phyloP scores from a whole-genome alignment of 169 alveolate species.

The Babesia bovis region DNA sequence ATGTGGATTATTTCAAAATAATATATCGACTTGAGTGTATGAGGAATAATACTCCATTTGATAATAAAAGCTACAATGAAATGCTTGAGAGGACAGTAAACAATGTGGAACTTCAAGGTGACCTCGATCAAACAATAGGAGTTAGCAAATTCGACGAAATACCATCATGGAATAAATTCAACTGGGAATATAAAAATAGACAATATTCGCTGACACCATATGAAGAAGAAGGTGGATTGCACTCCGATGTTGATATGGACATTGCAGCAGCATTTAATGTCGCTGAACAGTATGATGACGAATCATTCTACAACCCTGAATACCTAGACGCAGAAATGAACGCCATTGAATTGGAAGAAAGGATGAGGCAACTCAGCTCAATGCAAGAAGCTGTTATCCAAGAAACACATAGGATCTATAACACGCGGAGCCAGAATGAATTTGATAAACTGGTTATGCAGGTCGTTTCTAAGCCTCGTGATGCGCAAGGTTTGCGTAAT shows the following conservation, averaged over 20 bases:
- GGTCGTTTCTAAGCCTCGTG: constrained; percentile 18
- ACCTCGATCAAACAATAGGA: constrained; percentile 21
- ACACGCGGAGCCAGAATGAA: constrained; percentile 40
- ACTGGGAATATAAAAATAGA: constrained; percentile 46
- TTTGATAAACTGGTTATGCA: constrained; percentile 37
- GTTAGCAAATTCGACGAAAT: constrained; percentile 31
- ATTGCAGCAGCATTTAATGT: background rate
- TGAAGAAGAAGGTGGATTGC: constrained; percentile 21
- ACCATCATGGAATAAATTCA: constrained; percentile 25
- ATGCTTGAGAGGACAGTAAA: constrained; percentile 39
- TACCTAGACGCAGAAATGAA: constrained; percentile 6
- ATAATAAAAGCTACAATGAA: constrained; percentile 31
- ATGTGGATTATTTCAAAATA: constrained; percentile 61
- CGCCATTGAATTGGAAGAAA: constrained; percentile 21
- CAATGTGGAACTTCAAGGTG: constrained; percentile 21
- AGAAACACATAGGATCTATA: background rate
- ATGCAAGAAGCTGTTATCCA: background rate
- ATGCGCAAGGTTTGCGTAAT: background rate
- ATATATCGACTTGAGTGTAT: constrained; percentile 57
- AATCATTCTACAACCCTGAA: constrained; percentile 26
- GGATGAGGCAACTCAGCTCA: background rate
- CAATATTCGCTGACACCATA: constrained; percentile 29
- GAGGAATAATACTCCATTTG: constrained; percentile 54
- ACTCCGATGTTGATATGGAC: constrained; percentile 33
- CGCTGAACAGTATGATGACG: constrained; percentile 4